Base-by-base conservation (phyloP, 2,329 filamentous ascomycete genomes). In the Monosporascus sp. region DNA sequence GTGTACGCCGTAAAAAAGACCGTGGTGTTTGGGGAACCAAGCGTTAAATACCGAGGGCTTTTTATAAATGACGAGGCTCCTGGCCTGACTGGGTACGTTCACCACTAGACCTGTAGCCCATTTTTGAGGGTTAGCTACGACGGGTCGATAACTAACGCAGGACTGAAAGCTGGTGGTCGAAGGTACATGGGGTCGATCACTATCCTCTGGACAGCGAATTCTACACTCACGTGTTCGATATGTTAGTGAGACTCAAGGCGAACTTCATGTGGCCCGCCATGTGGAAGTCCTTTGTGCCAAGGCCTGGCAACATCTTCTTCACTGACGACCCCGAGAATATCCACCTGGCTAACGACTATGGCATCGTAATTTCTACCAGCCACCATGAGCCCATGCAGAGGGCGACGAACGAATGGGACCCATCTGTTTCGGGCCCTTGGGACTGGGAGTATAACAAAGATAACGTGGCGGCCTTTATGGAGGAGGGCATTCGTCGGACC, bases 231-330 rank as follows among this genome's bases (percentile, higher is more conserved):
- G 78, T 88, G 0, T 87, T 87, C 56, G 85, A 88, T 61, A 72
- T 88, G 5, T 68, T 86, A 1, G 71, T 86, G 3, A 72, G 84
- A 15, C 72, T 85, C 20, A 79, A 76, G 62, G 81, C 82, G 2
- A 87, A 87, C 63, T 87, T 85, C 58, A 70, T 87, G 51, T 87
- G 85, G 85, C 85, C 84, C 0, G 82, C 84, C 0, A 83, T 83
- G 78, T 87, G 84, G 61, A 55, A 59, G 82, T 77, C 78, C 6
- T 73, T 69, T 14, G 74, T 72, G 38, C 74, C 74, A 2, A 70
- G 70, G 3, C 75, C 74, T 0, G 74, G 74, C 8, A 77, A 77
- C 37, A 81, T 80, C 57, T 87, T 88, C 68, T 81, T 82, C 59
- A 76, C 81, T 0, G 84, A 87, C 48, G 84, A 87, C 50, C 71